Conservation (phyloP, 2,329 filamentous ascomycete species). For the Dothideomycetidae sp. region DNA sequence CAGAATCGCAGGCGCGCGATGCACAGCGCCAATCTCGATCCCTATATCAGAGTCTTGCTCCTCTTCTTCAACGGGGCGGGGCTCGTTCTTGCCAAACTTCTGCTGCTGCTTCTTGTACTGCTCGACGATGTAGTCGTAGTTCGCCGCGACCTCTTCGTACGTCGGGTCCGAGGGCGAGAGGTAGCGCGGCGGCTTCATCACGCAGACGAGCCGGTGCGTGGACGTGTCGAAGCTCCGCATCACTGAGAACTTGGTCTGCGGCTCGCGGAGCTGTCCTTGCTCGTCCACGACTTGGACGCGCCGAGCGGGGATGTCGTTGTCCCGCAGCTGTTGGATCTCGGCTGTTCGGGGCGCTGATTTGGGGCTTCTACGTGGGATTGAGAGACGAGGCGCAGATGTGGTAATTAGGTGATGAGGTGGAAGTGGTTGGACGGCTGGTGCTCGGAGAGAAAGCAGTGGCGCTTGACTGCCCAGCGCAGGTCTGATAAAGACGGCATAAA, state of each 20-base stretch:
- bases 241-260: conserved; percentile 22
- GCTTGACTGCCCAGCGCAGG: conserved; percentile 15
- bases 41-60: background rate
- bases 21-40: background rate
- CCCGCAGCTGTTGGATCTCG: conserved; percentile 24
- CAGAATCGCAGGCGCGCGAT: conserved; percentile 3
- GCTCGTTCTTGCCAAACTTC: conserved; percentile 10
- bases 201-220: conserved; percentile 38
- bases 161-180: conserved; percentile 2
- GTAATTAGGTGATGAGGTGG: conserved; percentile 17
- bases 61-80: conserved; percentile 16
- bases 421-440: conserved; percentile 11
- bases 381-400: conserved; percentile 16
- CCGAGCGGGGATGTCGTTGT: conserved; percentile 35
- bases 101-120: conserved; percentile 5
- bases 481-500: conserved; percentile 31
- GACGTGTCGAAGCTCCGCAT: conserved; percentile 35
- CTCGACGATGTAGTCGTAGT: conserved; percentile 7
- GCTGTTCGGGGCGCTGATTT: background rate
- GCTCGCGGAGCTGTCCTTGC: conserved; percentile 23
- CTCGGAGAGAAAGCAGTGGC: conserved; percentile 7
- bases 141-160: conserved; percentile 7
- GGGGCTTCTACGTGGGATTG: conserved; percentile 17
- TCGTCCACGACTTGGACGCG: conserved; percentile 32
- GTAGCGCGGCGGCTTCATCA: conserved; percentile 23